Conservation (phyloP, 768 basidiomycete genomes). For the Suillus cothurnatus region DNA sequence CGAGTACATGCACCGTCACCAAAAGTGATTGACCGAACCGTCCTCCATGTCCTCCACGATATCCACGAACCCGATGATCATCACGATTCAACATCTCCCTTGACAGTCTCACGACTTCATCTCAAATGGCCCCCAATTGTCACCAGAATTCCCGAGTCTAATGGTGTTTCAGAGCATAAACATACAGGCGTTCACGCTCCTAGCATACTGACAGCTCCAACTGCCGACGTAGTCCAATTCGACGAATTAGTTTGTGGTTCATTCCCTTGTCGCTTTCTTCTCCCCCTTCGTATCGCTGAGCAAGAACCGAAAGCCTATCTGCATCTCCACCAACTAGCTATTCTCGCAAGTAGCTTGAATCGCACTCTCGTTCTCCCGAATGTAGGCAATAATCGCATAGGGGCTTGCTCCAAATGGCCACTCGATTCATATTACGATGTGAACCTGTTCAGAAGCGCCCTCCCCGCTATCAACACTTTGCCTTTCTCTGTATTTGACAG, state of each 20-base stretch:
- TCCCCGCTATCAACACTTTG: constrained; percentile 23
- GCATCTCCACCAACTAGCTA: constrained; percentile 54
- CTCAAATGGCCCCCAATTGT: constrained; percentile 36
- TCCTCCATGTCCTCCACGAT: constrained; percentile 1
- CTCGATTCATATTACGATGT: constrained; percentile 55
- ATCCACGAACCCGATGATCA: neutral
- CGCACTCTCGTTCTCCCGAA: constrained; percentile 64
- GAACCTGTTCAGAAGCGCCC: constrained; percentile 14
- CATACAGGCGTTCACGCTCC: constrained; percentile 5
- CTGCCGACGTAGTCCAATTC: constrained; percentile 13
- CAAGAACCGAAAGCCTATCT: constrained; percentile 60
- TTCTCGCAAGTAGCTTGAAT: constrained; percentile 50
- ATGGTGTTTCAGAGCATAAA: neutral
- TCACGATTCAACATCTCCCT: neutral
- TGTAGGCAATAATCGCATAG: constrained; percentile 56
- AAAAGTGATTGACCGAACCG: neutral
- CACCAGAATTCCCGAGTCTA: constrained; percentile 35
- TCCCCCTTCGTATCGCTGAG: constrained; percentile 53
- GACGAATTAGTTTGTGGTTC: constrained; percentile 26
- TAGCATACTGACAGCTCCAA: neutral
- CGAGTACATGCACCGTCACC: neutral
- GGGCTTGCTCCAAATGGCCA: constrained; percentile 49
- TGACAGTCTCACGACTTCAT: neutral
- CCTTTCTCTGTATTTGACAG: constrained; percentile 40
- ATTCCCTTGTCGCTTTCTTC: constrained; percentile 45